Evolutionary conservation across 805 yeast genomes (phyloP), one percentile per base, ranked within the genome.

Genomic region (Ogataea nitratoaversa): DNA sequence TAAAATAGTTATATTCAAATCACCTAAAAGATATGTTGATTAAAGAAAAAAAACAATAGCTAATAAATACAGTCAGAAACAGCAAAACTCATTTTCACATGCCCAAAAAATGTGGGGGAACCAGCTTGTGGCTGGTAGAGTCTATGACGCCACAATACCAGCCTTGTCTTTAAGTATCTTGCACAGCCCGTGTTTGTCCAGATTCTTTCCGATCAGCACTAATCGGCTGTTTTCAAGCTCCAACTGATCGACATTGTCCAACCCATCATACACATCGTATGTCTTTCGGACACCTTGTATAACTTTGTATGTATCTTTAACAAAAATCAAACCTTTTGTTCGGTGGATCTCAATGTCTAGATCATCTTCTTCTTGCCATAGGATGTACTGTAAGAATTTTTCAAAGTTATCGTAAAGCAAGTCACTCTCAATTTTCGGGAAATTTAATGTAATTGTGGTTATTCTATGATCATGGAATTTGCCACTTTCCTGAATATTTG

Each of bases 271-370:
- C 3, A 87, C 68, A 47, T 93, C 99, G 61, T 88, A 93, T 0
- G 95, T 88, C 40, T 89, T 93, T 44, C 98, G 71, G 0, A 93
- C 99, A 11, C 95, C 98, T 59, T 93, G 99, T 9, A 93, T 64
- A 7, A 89, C 84, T 47, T 75, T 71, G 18, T 72, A 78, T 0
- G 24, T 31, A 7, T 58, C 61, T 3, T 60, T 59, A 7, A 60
- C 55, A 45, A 80, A 72, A 7, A 89, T 47, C 8, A 86, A 60
- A 1, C 96, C 98, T 57, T 93, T 93, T 2, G 84, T 66, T 46
- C 98, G 66, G 50, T 89, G 96, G 2, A 93, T 71, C 46, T 88
- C 96, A 3, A 77, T 71, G 2, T 31, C 28, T 8, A 32, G 7
- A 19, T 63, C 68, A 24, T 70, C 68, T 5, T 51, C 64, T 42